Percentiles rank a stretch among this genome's conserved stretches.
phyloP scores from a whole-genome alignment of 2,329 filamentous ascomycete genomes.

The Aspergillus novofumigatus region DNA sequence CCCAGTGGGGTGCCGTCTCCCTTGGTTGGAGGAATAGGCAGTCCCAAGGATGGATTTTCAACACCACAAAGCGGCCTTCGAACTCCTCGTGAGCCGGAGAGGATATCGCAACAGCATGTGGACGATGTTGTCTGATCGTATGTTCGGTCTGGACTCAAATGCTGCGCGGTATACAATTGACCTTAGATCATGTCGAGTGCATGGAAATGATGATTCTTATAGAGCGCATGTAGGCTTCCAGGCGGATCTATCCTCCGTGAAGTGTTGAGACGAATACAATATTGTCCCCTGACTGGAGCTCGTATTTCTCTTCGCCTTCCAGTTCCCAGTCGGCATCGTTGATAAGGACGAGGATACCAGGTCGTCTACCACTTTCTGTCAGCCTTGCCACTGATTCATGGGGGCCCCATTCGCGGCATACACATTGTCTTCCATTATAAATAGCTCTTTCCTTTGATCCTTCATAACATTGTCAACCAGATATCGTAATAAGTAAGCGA shows the following conservation, averaged over 20 bases:
- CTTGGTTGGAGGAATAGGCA: conserved; percentile 39
- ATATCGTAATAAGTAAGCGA: conserved; percentile 72
- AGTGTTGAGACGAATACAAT: conserved; percentile 95
- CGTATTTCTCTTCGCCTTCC: conserved; percentile 88
- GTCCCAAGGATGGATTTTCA: conserved; percentile 35
- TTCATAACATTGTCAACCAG: conserved; percentile 80
- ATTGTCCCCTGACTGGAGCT: conserved; percentile 75
- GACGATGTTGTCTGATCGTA: conserved; percentile 40
- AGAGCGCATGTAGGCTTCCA: conserved; percentile 4
- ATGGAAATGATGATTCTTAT: background rate
- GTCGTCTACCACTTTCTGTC: conserved; percentile 60
- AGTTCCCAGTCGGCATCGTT: conserved; percentile 99
- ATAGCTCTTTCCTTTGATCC: conserved; percentile 79
- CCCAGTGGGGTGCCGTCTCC: conserved; percentile 49
- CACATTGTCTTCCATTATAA: conserved; percentile 83
- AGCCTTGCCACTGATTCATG: conserved; percentile 4
- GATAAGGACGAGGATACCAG: conserved; percentile 91
- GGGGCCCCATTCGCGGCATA: conserved; percentile 50
- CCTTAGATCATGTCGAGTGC: background rate
- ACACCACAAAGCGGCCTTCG: conserved; percentile 42
- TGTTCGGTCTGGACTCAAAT: conserved; percentile 2
- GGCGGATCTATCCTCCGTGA: conserved; percentile 68
- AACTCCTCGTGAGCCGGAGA: conserved; percentile 41
- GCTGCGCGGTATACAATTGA: background rate
- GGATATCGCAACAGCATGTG: conserved; percentile 42